Percentiles rank a stretch among this genome's conserved stretches.
Conservation (phyloP, 768 basidiomycete species). For the Lentinula detonsa region DNA sequence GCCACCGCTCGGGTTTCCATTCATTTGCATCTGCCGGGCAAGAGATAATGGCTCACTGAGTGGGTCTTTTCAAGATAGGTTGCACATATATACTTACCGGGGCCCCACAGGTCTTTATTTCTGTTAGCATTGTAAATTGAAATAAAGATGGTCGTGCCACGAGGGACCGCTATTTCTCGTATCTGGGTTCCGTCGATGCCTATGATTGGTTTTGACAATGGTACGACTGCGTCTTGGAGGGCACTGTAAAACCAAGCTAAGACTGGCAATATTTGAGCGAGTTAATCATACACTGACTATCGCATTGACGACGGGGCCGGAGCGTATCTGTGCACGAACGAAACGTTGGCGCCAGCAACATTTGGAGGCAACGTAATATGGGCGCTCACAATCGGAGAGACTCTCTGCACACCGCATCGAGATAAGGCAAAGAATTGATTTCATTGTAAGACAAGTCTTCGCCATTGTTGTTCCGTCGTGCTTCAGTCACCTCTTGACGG, state of each 20-base stretch:
- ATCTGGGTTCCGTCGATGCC: conserved; percentile 20
- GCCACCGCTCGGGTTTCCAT: conserved; percentile 43
- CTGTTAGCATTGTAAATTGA: conserved; percentile 20
- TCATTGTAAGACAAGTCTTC: conserved; percentile 28
- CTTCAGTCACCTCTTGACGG: conserved; percentile 26
- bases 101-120: conserved; percentile 33
- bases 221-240: conserved; percentile 24
- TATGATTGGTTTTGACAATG: conserved; percentile 26
- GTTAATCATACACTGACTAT: conserved; percentile 14
- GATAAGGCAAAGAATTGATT: conserved; percentile 27
- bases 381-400: conserved; percentile 28
- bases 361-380: no score
- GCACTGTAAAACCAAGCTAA: conserved; percentile 16
- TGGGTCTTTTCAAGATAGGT: not conserved
- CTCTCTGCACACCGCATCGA: conserved; percentile 35
- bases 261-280: not conserved
- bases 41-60: not conserved
- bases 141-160: conserved; percentile 20
- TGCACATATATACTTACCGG: not conserved
- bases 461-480: conserved; percentile 14
- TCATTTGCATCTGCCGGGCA: conserved; percentile 25
- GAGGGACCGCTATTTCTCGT: conserved; percentile 19
- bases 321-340: conserved; percentile 14
- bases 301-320: conserved; percentile 17
- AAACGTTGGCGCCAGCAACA: not conserved